Conservation (phyloP, 257 asterid genomes). For the Haberlea rhodopensis region DNA sequence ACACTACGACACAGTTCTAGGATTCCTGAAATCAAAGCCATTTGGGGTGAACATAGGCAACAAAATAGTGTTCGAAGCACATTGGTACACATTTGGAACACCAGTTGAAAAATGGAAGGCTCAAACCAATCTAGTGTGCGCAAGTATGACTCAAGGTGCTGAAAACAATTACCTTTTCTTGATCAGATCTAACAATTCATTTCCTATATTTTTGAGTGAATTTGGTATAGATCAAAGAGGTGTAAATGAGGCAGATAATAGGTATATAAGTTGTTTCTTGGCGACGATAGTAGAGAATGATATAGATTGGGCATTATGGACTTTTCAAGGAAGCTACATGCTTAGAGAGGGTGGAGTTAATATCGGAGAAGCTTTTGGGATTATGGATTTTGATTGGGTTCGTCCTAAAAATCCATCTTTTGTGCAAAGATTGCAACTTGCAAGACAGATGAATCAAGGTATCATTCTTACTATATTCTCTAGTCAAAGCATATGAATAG, state of each 20-base stretch:
- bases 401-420: constrained; percentile 38
- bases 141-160: not conserved
- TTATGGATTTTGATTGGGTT: constrained; percentile 46
- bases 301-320: constrained; percentile 75
- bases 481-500: too few species aligned
- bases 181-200: constrained; percentile 19
- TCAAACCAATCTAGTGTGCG: constrained; percentile 35
- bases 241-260: constrained; percentile 39
- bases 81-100: constrained; percentile 50
- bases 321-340: constrained; percentile 65
- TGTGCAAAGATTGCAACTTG: constrained; percentile 35
- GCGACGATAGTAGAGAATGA: constrained; percentile 54
- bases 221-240: constrained; percentile 56
- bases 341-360: constrained; percentile 36
- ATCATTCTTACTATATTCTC: too few species aligned
- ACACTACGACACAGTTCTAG: constrained; percentile 33
- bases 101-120: constrained; percentile 25
- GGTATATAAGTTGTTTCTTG: constrained; percentile 50
- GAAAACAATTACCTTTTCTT: constrained; percentile 35
- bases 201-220: constrained; percentile 67
- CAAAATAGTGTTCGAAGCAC: constrained; percentile 67
- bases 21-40: constrained; percentile 35
- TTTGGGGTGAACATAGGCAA: constrained; percentile 28
- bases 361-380: constrained; percentile 50
- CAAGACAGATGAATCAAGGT: constrained; percentile 60